phyloP scores from a whole-genome alignment of 257 asterid genomes.

The Lithospermum erythrorhizon region DNA sequence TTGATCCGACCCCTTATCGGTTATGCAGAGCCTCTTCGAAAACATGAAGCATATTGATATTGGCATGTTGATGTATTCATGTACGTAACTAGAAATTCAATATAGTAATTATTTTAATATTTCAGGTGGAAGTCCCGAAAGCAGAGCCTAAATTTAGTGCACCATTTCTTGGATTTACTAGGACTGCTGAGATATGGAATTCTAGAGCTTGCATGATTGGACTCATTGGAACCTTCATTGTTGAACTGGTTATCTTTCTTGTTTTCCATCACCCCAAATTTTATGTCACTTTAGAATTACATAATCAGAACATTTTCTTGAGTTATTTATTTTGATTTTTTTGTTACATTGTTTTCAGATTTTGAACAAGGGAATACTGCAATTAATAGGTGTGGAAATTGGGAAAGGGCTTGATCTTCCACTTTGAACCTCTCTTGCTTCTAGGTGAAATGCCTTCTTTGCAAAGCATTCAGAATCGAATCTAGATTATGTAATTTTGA shows the following conservation, averaged over 20 bases:
- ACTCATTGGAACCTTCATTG: conserved; percentile 55
- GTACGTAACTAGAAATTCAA: background rate
- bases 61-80: no score
- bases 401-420: conserved; percentile 96
- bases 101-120: background rate
- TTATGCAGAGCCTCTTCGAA: no score
- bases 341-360: conserved; percentile 32
- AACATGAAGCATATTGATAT: no score
- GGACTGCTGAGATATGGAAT: conserved; percentile 82
- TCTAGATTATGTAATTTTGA: no score
- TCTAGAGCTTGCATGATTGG: conserved; percentile 89
- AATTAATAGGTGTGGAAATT: conserved; percentile 67
- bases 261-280: background rate
- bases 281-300: background rate
- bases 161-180: conserved; percentile 70
- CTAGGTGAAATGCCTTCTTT: no score
- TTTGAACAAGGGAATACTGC: conserved; percentile 67
- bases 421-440: conserved; percentile 27
- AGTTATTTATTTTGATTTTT: background rate
- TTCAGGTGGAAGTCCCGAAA: conserved; percentile 64
- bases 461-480: no score
- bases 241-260: conserved; percentile 47
- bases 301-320: background rate
- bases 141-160: conserved; percentile 53
- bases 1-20: no score